Base-by-base conservation (phyloP, 495 filamentous ascomycete genomes). In the Penicillium arizonense region DNA sequence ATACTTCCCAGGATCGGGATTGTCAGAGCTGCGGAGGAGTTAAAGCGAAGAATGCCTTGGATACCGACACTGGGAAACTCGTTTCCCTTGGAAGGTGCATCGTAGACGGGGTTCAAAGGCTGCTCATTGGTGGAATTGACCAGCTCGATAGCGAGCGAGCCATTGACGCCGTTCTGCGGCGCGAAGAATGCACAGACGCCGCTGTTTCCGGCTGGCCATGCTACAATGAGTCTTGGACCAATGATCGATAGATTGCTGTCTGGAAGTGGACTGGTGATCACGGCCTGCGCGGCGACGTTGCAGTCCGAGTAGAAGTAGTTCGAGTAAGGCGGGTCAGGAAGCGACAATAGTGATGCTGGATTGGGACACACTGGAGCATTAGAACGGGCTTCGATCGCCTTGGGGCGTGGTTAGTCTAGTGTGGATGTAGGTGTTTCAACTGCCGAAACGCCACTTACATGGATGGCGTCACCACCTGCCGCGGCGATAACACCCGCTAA, bases 261-360 rank as follows among this genome's bases (percentile, higher is more conserved):
- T n/a, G 69, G 53, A 0, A 75, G 61, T 4, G 83, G 82, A 52
- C 68, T 80, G 5, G 83, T 85, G 12, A 87, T 67, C 3, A 86
- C 77, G 0, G 82, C 79, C 55, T 87, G 83, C 26, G 69, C 73
- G 26, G 72, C 71, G 21, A 75, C 70, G 45, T 83, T 74, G 65
- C 83, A 85, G 60, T 81, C 78, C n/a, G 76, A 78, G 50, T 82
- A 78, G 67, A 87, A 85, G 64, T 83, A 87, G 53, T 87, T 84
- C 28, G 81, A 69, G 63, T 85, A 85, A 1, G 83, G 83, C 9
- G 68, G 73, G 38, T 67, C 66, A 13, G 45, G 55, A 0, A 69
- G 50, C 3, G 64, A 57, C 10, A 69, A 43, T 4, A 54, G 65
- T 1, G 64, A 58, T 12, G 58, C 16, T 24, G 40, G 13, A 44